phyloP scores from a whole-genome alignment of 768 basidiomycete genomes.

The Suillus occidentalis region DNA sequence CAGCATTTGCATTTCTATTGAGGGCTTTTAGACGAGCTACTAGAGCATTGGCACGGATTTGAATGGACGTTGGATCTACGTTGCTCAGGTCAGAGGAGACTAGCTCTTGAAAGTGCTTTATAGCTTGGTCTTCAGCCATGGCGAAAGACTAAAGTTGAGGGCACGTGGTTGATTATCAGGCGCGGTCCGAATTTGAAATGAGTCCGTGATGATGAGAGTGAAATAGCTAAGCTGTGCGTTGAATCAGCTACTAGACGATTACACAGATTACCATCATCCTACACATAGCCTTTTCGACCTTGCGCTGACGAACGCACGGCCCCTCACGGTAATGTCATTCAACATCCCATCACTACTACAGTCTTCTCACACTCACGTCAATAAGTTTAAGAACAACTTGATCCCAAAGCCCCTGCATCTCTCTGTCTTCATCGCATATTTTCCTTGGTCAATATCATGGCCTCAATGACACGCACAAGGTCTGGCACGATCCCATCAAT shows the following conservation, averaged over 20 bases:
- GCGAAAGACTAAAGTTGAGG: neutral
- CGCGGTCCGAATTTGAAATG: constrained; percentile 6
- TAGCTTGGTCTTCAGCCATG: constrained; percentile 47
- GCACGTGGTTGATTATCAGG: constrained; percentile 7
- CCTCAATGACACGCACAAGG: constrained; percentile 51
- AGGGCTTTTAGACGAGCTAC: constrained; percentile 78
- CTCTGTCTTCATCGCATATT: constrained; percentile 3
- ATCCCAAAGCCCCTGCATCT: constrained; percentile 15
- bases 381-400: constrained; percentile 20
- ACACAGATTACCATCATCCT: constrained; percentile 4
- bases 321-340: constrained; percentile 8
- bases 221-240: neutral
- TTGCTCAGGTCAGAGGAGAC: constrained; percentile 52
- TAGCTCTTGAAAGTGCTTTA: constrained; percentile 64
- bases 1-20: constrained; percentile 71
- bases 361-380: constrained; percentile 26
- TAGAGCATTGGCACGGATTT: constrained; percentile 71
- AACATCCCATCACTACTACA: constrained; percentile 4
- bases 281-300: neutral
- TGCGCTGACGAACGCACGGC: constrained; percentile 17
- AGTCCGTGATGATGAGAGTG: constrained; percentile 8
- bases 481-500: constrained; percentile 91
- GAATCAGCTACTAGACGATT: constrained; percentile 2
- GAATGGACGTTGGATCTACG: constrained; percentile 42
- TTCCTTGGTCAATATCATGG: constrained; percentile 14